phyloP scores from a whole-genome alignment of 2,329 filamentous ascomycete species.

The Pestalotiopsis sp. region DNA sequence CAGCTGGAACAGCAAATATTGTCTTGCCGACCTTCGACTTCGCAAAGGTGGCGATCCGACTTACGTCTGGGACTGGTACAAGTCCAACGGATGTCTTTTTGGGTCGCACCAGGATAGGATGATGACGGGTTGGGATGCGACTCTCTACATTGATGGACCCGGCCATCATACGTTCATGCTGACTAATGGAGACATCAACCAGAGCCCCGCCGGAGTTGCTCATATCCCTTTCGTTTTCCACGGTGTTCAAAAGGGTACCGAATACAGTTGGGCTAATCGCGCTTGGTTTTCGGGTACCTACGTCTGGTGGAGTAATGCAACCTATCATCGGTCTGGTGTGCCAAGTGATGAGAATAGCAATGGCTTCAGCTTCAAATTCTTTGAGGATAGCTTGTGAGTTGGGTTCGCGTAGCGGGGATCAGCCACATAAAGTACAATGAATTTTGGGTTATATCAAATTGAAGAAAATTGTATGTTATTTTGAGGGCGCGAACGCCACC shows the following conservation, averaged over 20 bases:
- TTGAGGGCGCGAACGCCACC: too few species aligned
- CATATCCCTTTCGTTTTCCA: constrained; percentile 23
- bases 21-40: constrained; percentile 25
- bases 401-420: too few species aligned
- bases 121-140: constrained; percentile 27
- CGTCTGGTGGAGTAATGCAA: constrained; percentile 21
- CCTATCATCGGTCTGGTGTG: constrained; percentile 18
- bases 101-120: constrained; percentile 24
- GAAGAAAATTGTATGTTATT: too few species aligned
- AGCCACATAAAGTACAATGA: too few species aligned
- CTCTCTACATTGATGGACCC: constrained; percentile 22
- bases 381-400: constrained; percentile 10
- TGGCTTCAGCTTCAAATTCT: constrained; percentile 23
- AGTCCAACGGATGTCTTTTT: constrained; percentile 28
- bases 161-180: constrained; percentile 27
- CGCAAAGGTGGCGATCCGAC: constrained; percentile 25
- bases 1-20: constrained; percentile 25
- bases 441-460: too few species aligned
- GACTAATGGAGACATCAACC: constrained; percentile 17
- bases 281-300: constrained; percentile 22
- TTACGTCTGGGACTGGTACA: constrained; percentile 28
- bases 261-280: constrained; percentile 20
- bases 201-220: constrained; percentile 15
- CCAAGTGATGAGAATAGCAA: constrained; percentile 18
- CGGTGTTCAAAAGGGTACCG: constrained; percentile 20